These are phyloP conservation scores for Saprolegnia parasitica DNA, from an alignment of 352 stramenopile genomes.

Conservation along the genomic window DNA sequence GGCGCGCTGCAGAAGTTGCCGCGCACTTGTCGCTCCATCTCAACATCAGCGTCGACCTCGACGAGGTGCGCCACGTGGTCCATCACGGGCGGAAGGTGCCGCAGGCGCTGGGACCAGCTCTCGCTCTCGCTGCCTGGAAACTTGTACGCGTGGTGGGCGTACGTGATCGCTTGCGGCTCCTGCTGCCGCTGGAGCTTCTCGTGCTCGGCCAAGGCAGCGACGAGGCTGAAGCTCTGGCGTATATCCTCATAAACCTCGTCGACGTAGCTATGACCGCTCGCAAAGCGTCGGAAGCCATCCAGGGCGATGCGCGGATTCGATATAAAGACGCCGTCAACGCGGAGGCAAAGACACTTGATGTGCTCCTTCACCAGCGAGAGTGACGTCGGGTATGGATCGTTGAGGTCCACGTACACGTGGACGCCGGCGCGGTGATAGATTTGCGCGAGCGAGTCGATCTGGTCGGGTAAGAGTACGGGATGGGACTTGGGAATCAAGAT, in stretches of 20 bases:
- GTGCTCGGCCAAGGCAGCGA: not conserved
- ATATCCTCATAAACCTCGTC: conserved; percentile 16
- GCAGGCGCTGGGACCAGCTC: not conserved
- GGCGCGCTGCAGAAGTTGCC: not conserved
- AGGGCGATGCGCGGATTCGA: conserved; percentile 21
- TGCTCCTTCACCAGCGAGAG: conserved; percentile 12
- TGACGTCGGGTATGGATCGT: not conserved
- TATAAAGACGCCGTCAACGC: conserved; percentile 25
- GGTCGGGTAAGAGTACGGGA: not conserved
- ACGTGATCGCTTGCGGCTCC: not conserved
- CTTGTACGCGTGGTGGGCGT: not conserved
- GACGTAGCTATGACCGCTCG: not conserved
- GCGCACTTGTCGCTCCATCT: conserved; percentile 5
- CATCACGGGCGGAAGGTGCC: not conserved
- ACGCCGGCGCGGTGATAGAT: conserved; percentile 16
- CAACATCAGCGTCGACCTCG: not conserved
- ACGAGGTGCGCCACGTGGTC: not conserved
- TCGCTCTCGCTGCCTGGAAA: not conserved
- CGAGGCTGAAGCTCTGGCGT: not conserved
- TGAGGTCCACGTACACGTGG: conserved; percentile 17
- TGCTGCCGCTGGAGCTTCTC: not conserved
- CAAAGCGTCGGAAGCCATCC: conserved; percentile 7
- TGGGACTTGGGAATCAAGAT: conserved; percentile 12
- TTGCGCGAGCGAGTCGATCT: not conserved
- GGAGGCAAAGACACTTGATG: conserved; percentile 1